These are phyloP conservation scores for Apiotrichum akiyoshidainum DNA, from an alignment of 1,284 basidiomycete species.

Conservation along the genomic window DNA sequence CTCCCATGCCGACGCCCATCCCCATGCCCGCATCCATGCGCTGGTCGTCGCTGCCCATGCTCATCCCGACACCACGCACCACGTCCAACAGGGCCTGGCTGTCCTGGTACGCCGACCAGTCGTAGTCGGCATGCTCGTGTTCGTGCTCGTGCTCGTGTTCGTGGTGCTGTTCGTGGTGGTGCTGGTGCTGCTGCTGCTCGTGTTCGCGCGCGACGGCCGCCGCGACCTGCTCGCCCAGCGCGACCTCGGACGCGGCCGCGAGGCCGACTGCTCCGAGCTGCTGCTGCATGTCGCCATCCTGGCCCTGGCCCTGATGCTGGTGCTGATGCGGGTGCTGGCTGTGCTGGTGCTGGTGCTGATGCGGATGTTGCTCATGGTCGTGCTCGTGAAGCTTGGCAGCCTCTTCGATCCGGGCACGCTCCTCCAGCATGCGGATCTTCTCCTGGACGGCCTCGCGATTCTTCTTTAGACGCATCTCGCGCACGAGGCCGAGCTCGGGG, in stretches of 20 bases:
- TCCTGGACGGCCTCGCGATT: constrained; percentile 38
- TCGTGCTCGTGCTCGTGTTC: constrained; percentile 18
- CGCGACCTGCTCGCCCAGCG: constrained; percentile 18
- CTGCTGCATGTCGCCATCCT: neutral
- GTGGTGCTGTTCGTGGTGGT: neutral
- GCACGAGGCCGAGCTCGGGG: constrained; percentile 40
- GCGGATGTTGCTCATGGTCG: neutral
- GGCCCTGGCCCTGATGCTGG: neutral
- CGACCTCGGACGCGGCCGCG: constrained; percentile 7
- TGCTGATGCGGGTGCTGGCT: neutral
- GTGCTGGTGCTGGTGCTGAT: neutral
- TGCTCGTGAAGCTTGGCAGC: neutral
- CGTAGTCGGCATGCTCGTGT: neutral
- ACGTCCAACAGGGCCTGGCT: constrained; percentile 38
- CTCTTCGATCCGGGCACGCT: constrained; percentile 9
- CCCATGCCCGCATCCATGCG: constrained; percentile 1
- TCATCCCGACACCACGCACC: constrained; percentile 20
- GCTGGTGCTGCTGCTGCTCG: neutral
- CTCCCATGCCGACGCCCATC: no score
- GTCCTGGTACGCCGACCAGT: constrained; percentile 30
- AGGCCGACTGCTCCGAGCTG: neutral
- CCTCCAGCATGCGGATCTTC: constrained; percentile 27
- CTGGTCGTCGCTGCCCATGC: constrained; percentile 1
- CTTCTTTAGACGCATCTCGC: constrained; percentile 47
- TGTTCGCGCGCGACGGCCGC: constrained; percentile 16